These are phyloP conservation scores for Ploettnerulaceae sp. DNA, from an alignment of 2,329 filamentous ascomycete species.

Conservation along the genomic window DNA sequence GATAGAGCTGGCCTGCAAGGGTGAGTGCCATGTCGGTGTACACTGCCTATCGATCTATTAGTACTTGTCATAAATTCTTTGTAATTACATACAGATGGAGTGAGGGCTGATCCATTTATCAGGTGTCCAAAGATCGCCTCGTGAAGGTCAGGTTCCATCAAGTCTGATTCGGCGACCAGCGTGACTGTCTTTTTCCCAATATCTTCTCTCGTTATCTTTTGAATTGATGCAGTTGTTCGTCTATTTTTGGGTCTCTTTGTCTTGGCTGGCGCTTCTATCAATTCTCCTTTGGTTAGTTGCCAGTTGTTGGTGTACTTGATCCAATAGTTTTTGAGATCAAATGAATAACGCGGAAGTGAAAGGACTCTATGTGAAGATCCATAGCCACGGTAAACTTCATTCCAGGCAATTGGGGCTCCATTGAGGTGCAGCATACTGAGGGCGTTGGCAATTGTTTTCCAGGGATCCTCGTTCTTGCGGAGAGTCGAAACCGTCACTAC, in stretches of 20 bases:
- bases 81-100: constrained; percentile 41
- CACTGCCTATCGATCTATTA: no score
- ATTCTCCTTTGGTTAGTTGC: constrained; percentile 55
- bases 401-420: constrained; percentile 62
- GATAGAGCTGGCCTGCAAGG: constrained; percentile 62
- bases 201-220: not conserved
- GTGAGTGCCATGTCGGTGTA: constrained; percentile 61
- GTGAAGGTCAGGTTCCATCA: not conserved
- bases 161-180: not conserved
- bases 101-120: constrained; percentile 54
- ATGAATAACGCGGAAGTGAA: constrained; percentile 60
- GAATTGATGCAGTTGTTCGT: not conserved
- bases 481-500: constrained; percentile 55
- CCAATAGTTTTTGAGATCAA: constrained; percentile 67
- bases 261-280: no score
- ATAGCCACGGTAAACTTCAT: constrained; percentile 62
- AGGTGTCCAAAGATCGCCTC: constrained; percentile 46
- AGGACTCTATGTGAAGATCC: constrained; percentile 53
- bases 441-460: constrained; percentile 56
- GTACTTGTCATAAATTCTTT: no score
- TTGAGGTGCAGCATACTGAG: constrained; percentile 55
- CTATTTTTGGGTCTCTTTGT: not conserved
- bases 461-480: constrained; percentile 56
- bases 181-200: not conserved
- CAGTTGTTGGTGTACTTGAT: constrained; percentile 60